Percentiles rank a stretch among this genome's conserved stretches.
Conservation (phyloP, 2,329 filamentous ascomycete genomes). For the Fusarium sororula region DNA sequence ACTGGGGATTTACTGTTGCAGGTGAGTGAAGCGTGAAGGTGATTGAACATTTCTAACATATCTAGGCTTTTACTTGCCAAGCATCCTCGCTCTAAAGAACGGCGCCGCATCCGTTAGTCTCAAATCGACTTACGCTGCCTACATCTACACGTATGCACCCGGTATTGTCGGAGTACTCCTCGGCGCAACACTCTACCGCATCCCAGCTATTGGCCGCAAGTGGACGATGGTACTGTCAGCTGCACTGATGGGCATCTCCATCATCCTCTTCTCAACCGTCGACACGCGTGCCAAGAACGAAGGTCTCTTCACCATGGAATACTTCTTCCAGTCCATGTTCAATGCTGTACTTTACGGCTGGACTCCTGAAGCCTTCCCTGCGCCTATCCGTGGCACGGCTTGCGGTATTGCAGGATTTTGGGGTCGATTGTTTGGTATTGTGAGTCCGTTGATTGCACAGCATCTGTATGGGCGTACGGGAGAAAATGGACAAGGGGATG, state of each 20-base stretch:
- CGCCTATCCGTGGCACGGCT: constrained; percentile 63
- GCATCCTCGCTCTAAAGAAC: constrained; percentile 62
- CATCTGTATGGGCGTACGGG: constrained; percentile 48
- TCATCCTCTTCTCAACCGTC: constrained; percentile 56
- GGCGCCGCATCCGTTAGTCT: constrained; percentile 54
- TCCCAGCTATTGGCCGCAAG: constrained; percentile 52
- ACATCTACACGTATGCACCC: constrained; percentile 63
- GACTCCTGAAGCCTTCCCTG: constrained; percentile 67
- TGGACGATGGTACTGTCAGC: constrained; percentile 57
- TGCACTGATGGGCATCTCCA: constrained; percentile 55
- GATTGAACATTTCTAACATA: not conserved
- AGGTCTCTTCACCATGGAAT: constrained; percentile 54
- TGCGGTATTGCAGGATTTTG: constrained; percentile 67
- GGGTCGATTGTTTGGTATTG: constrained; percentile 66
- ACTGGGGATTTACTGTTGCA: constrained; percentile 51
- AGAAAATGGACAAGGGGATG: constrained; percentile 45
- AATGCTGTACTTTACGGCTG: constrained; percentile 52
- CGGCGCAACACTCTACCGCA: constrained; percentile 52
- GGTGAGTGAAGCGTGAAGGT: constrained; percentile 27
- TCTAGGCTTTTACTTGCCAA: constrained; percentile 54
- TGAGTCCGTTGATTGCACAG: constrained; percentile 65
- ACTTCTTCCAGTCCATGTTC: constrained; percentile 55
- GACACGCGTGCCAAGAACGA: constrained; percentile 50
- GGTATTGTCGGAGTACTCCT: constrained; percentile 61
- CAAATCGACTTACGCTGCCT: constrained; percentile 59